These are phyloP conservation scores for Plasmodium reichenowi DNA, from an alignment of 169 alveolate species.

Conservation along the genomic window DNA sequence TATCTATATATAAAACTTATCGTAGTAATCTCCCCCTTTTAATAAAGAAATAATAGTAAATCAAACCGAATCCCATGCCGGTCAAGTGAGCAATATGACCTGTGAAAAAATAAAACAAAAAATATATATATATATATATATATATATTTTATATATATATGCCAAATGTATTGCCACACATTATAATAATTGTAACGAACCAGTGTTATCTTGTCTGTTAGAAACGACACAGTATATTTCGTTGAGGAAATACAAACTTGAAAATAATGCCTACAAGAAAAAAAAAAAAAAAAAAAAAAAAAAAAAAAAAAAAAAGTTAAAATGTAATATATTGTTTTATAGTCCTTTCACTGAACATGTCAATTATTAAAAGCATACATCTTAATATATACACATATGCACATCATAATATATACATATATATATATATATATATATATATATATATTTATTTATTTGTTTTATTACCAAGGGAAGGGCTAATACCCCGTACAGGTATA, in stretches of 20 bases:
- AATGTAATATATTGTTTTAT: no score
- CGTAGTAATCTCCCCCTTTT: neutral
- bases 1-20: neutral
- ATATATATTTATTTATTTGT: neutral
- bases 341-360: neutral
- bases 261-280: conserved; percentile 35
- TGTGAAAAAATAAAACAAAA: neutral
- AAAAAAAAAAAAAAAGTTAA: no score
- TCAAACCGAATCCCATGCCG: conserved; percentile 39
- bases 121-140: neutral
- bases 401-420: neutral
- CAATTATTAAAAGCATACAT: no score
- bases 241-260: conserved; percentile 31
- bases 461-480: conserved; percentile 41
- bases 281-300: neutral
- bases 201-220: conserved; percentile 36
- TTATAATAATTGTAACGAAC: neutral
- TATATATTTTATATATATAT: neutral
- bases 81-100: conserved; percentile 61
- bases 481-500: conserved; percentile 31
- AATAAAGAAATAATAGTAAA: conserved; percentile 34
- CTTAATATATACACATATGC: neutral
- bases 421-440: neutral
- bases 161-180: no score
- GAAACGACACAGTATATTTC: conserved; percentile 38